Base-by-base conservation (phyloP, 1,139 yeast species). In the Taphrina confusa region DNA sequence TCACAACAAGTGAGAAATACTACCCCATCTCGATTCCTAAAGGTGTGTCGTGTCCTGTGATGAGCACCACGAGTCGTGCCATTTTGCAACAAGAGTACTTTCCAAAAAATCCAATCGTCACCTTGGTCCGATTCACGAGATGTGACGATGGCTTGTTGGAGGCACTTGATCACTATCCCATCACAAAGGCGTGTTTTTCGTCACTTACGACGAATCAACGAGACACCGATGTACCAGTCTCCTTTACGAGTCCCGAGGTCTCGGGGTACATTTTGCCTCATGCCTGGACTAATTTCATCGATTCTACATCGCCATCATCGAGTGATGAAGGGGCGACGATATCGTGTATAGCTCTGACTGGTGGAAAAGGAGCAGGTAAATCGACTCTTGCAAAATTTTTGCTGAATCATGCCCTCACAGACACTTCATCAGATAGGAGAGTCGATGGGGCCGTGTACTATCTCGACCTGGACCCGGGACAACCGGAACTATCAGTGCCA, bases 391-490 rank as follows among this genome's bases (percentile, higher is more conserved):
- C 84, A 14, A 79, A 82, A 65, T 67, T 80, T 9, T 69, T 90
- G 5, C 62, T 80, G 4, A 89, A 89, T 71, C 66, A 68, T 63
- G 61, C 75, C 56, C 60, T 71, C 20, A 42, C 64, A 1, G 9
- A 16, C 25, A 37, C 42, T 22, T 23, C 49, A 11, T 31, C 65
- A 11, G 64, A 52, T 30, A 37, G 20, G 8, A 14, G 23, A 14
- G 18, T 64, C 65, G 34, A 31, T 59, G 18, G 34, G 54, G 57
- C 65, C 11, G 72, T 73, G 57, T 76, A 79, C 30, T 80, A 83
- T 55, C 67, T 92, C 31, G 97, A 92, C 68, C 71, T 90, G 2
- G 98, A 92, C 70, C 96, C 97, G 0, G 96, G 96, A 0, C 97
- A 90, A 69, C 82, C 95, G 0, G 96, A 88, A 69, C 84, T 80